Base-by-base conservation (phyloP, 2,329 filamentous ascomycete genomes). In the Parascedosporium putredinis region DNA sequence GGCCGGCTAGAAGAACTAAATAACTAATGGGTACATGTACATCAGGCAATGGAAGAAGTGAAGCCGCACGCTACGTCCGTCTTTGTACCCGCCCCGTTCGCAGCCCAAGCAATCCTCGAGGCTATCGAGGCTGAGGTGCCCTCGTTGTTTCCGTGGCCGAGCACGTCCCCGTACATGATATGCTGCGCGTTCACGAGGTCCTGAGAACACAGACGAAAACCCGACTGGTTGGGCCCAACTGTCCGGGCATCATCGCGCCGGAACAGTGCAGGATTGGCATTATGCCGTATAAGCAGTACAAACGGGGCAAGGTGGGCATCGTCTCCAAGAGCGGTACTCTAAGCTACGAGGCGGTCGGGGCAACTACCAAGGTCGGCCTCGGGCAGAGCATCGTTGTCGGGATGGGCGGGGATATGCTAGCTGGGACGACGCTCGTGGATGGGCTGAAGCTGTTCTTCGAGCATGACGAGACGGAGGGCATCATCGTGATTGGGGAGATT, bases 301-400 rank as follows among this genome's bases (percentile, higher is more conserved):
- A 50, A 1, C 75, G 79, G 1, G 86, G 85, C 0, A 75, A 78
- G 51, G 71, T 91, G 20, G 86, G 85, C 2, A 86, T 91, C 50
- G 78, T 87, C 3, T 84, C 84, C n/a, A 89, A 88, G 61, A 88
- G 84, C 1, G 86, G 86, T 1, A 91, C 86, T 0, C 67, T 91
- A 36, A 88, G 84, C 53, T 91, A 90, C 58, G 86, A 91, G 62
- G 80, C 86, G 2, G 86, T 89, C 1, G 86, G 83, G 0, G 82
- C 84, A 1, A 81, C 86, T 22, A 86, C 83, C 5, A 73, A 81
- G 53, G 81, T 78, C n/a, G 85, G 86, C 0, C 67, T 90, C 1
- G 86, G 86, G 0, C 86, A 91, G 63, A 88, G 83, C 58, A 67
- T 89, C 5, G 86, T 84, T 38, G 81, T 90, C 42, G 85, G 84